Evolutionary conservation across 306 rosid species (phyloP), one percentile per base, ranked within the genome.

Genomic region (Trichosanthes truncata): DNA sequence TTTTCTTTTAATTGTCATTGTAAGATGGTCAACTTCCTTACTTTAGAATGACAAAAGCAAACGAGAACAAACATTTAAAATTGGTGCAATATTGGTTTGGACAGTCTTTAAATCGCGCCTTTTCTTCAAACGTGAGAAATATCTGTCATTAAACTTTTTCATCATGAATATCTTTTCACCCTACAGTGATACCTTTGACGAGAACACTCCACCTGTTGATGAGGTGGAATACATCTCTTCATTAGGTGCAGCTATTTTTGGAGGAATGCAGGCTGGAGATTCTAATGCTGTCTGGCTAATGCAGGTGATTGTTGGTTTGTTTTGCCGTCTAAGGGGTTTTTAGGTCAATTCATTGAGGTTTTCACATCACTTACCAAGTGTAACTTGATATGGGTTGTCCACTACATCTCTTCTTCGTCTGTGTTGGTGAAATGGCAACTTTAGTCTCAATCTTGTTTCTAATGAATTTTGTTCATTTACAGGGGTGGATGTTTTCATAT

Each of bases 401-500:
- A 31, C 33, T 52, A 15, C 26, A 31, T 49, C 43, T 33, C 57
- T 36, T 66, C 45, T 71, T 71, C 6, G 20, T 71, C 55, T 71
- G 36, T 25, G 53, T 45, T 41, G n/a, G 52, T 71, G 57, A 71
- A 71, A 43, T 13, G 17, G 3, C 40, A 15, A 72, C 12, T 25
- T 71, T 46, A 25, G 10, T 45, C 57, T 45, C 21, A 25, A 23
- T 33, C 40, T 72, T 17, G 26, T 51, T 46, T 20, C 78, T 68
- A 49, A 74, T 48, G 61, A 74, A 74, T 15, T 67, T 49, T 33
- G 73, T 74, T 63, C 23, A 51, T 76, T 40, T 79, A 38, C 81
- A 93, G 97, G 98, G 98, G 31, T 91, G 97, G 97, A 84, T 91
- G 79, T 93, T 93, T 87, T 90, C 95, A 15, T 91, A 91, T 78